Conservation (phyloP, 2,329 filamentous ascomycete genomes). For the Clarireedia sp. region DNA sequence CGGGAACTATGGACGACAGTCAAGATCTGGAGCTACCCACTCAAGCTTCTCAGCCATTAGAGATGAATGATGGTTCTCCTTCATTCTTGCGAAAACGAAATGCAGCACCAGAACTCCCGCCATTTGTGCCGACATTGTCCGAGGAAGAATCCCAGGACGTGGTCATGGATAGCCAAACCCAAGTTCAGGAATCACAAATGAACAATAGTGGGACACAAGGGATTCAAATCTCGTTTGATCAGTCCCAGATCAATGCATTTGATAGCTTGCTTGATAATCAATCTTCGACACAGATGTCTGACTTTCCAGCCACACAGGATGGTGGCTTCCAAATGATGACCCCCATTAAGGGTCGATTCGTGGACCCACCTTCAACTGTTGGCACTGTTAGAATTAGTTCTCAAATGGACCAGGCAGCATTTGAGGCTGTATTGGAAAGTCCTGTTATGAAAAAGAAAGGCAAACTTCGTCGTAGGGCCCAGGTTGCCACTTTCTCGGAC, state of each 20-base stretch:
- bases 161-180: slow-evolving; percentile 41
- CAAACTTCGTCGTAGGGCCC: slow-evolving; percentile 41
- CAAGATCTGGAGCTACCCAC: slow-evolving; percentile 27
- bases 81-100: slow-evolving; percentile 39
- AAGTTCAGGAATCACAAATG: slow-evolving; percentile 35
- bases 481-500: slow-evolving; percentile 36
- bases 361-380: slow-evolving; percentile 56
- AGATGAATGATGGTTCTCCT: slow-evolving; percentile 35
- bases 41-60: slow-evolving; percentile 20
- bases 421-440: slow-evolving; percentile 47
- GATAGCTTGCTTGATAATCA: slow-evolving; percentile 44
- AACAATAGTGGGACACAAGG: slow-evolving; percentile 29
- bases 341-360: slow-evolving; percentile 60
- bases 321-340: slow-evolving; percentile 66
- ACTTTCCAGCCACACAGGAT: slow-evolving; percentile 74
- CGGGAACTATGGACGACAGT: slow-evolving; percentile 72
- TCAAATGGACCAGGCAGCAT: slow-evolving; percentile 11
- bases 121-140: slow-evolving; percentile 38
- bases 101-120: slow-evolving; percentile 39
- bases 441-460: slow-evolving; percentile 57
- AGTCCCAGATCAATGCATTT: slow-evolving; percentile 52
- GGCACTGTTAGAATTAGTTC: slow-evolving; percentile 55
- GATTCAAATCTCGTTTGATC: slow-evolving; percentile 49
- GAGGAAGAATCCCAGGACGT: slow-evolving; percentile 36
- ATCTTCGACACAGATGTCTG: slow-evolving; percentile 52